Evolutionary conservation across 1,139 yeast species (phyloP), one percentile per base, ranked within the genome.

Genomic region (Geotrichum klebahnii): DNA sequence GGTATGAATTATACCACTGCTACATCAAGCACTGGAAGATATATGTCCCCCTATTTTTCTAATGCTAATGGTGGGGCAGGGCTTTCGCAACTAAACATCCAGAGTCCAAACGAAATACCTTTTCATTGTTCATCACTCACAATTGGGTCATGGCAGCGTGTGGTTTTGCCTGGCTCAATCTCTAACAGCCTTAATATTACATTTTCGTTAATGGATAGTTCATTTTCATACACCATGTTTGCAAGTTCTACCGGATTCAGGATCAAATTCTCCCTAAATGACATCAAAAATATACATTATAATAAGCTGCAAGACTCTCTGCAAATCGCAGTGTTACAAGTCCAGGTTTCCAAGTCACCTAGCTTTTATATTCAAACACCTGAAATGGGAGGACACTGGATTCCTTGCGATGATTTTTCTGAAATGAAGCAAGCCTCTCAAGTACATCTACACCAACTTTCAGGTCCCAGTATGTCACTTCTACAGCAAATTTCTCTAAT

Each of bases 111-210:
- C 55, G 20, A 14, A 14, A 39, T 39, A 8, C 8, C 22, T 2
- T 54, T 65, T 34, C 41, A 62, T 19, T 59, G 67, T 51, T 50
- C 53, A 1, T 54, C 64, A 3, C 48, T 66, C 34, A 52, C 55
- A 4, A 64, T 66, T 34, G 69, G 69, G 2, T 51, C 55, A 2
- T 66, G 69, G 69, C 55, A 60, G 33, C 56, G 69, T 5, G 56
- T 62, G 1, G 17, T 29, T 8, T 55, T 57, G 1, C 36, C 29
- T 19, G 31, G 37, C 16, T 29, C 53, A 17, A 51, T 54, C 2
- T 36, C 54, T 37, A 59, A 51, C 35, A 67, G 63, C 37, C 55
- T 66, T 10, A 48, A 54, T 2, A 57, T 64, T 20, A 56, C 51
- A 29, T 66, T 59, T 41, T 53, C 56, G 2, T 60, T 64, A 3